Conservation (phyloP, 306 rosid species). For the Herpetospermum pedunculosum region DNA sequence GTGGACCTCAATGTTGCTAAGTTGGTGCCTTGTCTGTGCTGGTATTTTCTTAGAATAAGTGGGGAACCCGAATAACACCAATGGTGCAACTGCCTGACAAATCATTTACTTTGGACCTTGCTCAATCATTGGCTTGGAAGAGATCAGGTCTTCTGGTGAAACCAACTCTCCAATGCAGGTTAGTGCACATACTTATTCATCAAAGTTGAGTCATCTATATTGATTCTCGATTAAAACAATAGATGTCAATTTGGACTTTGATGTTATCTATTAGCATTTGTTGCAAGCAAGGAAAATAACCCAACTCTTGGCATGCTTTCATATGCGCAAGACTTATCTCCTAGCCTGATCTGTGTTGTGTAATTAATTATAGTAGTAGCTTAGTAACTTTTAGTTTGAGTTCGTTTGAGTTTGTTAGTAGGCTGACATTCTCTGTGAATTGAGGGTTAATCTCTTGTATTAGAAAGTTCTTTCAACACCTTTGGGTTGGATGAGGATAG, state of each 20-base stretch:
- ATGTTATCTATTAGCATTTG: background rate
- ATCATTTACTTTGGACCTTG: constrained; percentile 71
- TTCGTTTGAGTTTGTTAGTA: too few species aligned
- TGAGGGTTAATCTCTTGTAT: background rate
- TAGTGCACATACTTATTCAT: constrained; percentile 9
- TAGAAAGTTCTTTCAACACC: too few species aligned
- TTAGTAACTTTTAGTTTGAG: background rate
- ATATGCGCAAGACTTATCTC: background rate
- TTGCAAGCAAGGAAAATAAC: background rate
- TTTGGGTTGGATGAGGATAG: too few species aligned
- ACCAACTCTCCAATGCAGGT: constrained; percentile 93
- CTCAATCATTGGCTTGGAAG: constrained; percentile 95
- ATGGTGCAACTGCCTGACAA: constrained; percentile 92
- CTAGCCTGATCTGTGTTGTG: background rate
- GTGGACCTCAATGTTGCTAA: background rate
- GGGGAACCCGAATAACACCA: constrained; percentile 91
- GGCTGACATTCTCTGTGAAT: too few species aligned
- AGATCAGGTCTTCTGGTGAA: constrained; percentile 89
- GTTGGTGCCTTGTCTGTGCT: constrained; percentile 3
- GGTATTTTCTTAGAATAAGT: constrained; percentile 55
- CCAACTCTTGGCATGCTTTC: background rate
- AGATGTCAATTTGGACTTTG: background rate
- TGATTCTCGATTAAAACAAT: background rate
- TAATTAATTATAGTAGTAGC: background rate
- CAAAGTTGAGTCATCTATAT: background rate